Evolutionary conservation across 2,329 filamentous ascomycete species (phyloP), one percentile per base, ranked within the genome.

Genomic region (Cordyceps javanica): DNA sequence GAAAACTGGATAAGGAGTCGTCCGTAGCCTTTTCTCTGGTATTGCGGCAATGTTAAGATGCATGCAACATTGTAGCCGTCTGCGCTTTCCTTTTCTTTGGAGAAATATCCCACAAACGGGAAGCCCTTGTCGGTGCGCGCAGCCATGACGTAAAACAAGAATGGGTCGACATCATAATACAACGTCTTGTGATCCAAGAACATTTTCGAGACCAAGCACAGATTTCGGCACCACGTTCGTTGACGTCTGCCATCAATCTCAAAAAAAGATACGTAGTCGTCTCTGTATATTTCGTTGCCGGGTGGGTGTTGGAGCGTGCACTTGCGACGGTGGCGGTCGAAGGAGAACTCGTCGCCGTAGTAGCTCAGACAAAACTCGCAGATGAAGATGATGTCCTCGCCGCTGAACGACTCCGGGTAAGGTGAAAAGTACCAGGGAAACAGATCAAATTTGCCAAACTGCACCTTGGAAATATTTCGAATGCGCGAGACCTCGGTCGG

Each of bases 341-440:
- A 99, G 5, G 90, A 86, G 62, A 89, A 90, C 58, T 86, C 77
- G 67, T 92, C 87, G 61, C 88, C 91, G 67, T 90, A 97, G 73
- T 99, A 99, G 63, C 84, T 87, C 25, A 99, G 80, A 67, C 94
- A 99, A 73, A 97, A 97, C 71, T 99, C 95, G 81, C 95, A 97
- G 66, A 99, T 93, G 75, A 89, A 97, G 63, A 97, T 90, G 62
- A 94, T 81, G 64, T 99, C 94, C 64, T 88, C 89, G 64, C 94
- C 89, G 23, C 88, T 87, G 70, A 96, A 97, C 2, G 86, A 80
- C 68, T 95, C 89, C 0, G 94, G 94, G 67, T 99, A 99, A 0
- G 94, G 94, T 5, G 91, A 96, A 75, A 99, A 99, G 72, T 99
- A 99, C 94, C 94, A 99, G 0, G 94, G 94, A 70, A 96, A 95